Conservation (phyloP, 2,329 filamentous ascomycete species). For the Gyromitra esculenta region DNA sequence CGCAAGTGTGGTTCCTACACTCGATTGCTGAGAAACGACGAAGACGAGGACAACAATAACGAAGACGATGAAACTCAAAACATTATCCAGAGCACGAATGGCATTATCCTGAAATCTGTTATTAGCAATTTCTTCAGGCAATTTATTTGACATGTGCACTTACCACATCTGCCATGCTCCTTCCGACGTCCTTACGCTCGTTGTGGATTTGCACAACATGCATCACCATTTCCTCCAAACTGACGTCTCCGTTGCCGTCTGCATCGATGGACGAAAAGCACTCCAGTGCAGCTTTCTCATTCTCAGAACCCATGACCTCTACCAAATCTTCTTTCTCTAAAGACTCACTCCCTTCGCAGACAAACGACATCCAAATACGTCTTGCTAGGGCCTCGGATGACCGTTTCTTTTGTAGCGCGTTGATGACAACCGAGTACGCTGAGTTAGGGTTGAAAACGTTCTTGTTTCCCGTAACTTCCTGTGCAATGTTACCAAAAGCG, state of each 20-base stretch:
- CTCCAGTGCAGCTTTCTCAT: constrained; percentile 82
- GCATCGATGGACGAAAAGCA: constrained; percentile 82
- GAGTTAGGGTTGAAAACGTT: constrained; percentile 93
- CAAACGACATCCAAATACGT: constrained; percentile 98
- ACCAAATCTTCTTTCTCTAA: constrained; percentile 82
- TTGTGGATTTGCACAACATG: constrained; percentile 84
- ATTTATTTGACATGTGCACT: constrained; percentile 7
- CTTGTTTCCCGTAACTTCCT: constrained; percentile 88
- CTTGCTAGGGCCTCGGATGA: constrained; percentile 84
- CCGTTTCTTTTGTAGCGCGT: constrained; percentile 83
- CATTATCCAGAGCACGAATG: constrained; percentile 86
- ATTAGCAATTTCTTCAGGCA: constrained; percentile 1
- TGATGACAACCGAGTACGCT: constrained; percentile 86
- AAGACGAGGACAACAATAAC: constrained; percentile 86
- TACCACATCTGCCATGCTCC: constrained; percentile 94
- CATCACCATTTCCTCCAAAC: constrained; percentile 91
- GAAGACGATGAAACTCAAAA: constrained; percentile 82
- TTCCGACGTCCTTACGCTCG: constrained; percentile 85
- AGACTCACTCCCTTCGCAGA: constrained; percentile 84
- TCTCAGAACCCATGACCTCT: constrained; percentile 82
- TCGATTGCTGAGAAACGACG: constrained; percentile 76
- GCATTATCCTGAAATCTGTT: constrained; percentile 66
- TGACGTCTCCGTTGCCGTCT: constrained; percentile 93
- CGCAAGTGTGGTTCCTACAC: constrained; percentile 83
- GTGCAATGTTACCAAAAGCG: constrained; percentile 89